These are phyloP conservation scores for Diaporthe citriasiana DNA, from an alignment of 2,329 filamentous ascomycete genomes.

Conservation along the genomic window DNA sequence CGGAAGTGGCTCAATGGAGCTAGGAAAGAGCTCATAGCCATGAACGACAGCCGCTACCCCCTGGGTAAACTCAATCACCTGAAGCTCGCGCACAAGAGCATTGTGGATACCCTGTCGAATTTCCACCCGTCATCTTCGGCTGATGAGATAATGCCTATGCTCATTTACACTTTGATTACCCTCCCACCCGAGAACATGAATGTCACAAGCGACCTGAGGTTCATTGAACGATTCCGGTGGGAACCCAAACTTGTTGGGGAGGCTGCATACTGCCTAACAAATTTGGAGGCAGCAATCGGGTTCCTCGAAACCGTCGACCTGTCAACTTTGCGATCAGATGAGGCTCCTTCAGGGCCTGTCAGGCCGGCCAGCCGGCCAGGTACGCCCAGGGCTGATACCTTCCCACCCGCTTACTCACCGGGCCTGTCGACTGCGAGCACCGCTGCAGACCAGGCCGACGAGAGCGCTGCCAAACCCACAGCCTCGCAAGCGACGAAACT, in stretches of 20 bases:
- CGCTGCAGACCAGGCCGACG: constrained; percentile 46
- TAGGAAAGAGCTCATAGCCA: constrained; percentile 78
- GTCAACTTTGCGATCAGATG: constrained; percentile 86
- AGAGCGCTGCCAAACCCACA: constrained; percentile 49
- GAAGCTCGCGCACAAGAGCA: constrained; percentile 90
- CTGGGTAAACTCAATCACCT: constrained; percentile 92
- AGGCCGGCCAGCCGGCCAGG: constrained; percentile 67
- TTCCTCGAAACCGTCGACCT: constrained; percentile 97
- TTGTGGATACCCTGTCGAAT: constrained; percentile 85
- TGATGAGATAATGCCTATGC: constrained; percentile 95
- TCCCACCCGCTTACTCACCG: constrained; percentile 69
- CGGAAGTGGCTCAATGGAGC: constrained; percentile 80
- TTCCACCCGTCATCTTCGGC: constrained; percentile 87
- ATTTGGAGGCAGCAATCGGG: constrained; percentile 92
- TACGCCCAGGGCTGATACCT: constrained; percentile 66
- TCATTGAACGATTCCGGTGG: constrained; percentile 92
- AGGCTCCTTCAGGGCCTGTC: constrained; percentile 76
- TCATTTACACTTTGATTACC: constrained; percentile 96
- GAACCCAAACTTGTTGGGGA: constrained; percentile 91
- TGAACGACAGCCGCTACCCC: constrained; percentile 90
- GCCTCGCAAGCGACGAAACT: constrained; percentile 60
- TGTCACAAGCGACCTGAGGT: constrained; percentile 93
- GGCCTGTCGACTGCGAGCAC: constrained; percentile 55
- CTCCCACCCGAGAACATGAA: constrained; percentile 87
- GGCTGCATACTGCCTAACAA: constrained; percentile 95